These are phyloP conservation scores for Larix kaempferi DNA, from an alignment of 75 land plant species.

Conservation along the genomic window DNA sequence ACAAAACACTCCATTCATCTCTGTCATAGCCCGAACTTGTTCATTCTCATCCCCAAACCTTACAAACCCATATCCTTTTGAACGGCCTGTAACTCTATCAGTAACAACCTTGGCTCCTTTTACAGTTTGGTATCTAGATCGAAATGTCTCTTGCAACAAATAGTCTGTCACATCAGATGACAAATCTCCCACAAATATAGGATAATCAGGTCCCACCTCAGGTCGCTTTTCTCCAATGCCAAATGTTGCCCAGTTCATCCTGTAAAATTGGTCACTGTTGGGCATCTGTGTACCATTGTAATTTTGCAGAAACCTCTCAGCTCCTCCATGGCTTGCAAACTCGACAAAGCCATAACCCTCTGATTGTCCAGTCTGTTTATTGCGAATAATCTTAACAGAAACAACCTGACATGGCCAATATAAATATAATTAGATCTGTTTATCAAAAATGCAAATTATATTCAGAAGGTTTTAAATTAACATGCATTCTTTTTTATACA, in stretches of 20 bases:
- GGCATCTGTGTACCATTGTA: conserved; percentile 90
- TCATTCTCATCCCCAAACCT: conserved; percentile 89
- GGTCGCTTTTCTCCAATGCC: conserved; percentile 74
- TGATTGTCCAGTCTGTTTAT: conserved; percentile 76
- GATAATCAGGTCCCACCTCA: conserved; percentile 71
- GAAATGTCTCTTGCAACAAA: conserved; percentile 82
- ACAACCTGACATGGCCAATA: conserved; percentile 37
- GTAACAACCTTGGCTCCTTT: conserved; percentile 96
- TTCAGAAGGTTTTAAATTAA: too few relatives aligned
- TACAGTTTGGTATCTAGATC: conserved; percentile 62
- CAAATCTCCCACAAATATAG: conserved; percentile 95
- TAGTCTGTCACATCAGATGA: conserved; percentile 94
- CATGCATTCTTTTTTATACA: too few relatives aligned
- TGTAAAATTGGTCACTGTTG: conserved; percentile 63
- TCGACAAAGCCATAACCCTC: conserved; percentile 97
- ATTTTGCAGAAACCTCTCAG: conserved; percentile 71
- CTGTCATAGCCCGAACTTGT: conserved; percentile 81
- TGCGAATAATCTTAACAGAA: conserved; percentile 80
- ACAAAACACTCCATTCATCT: conserved; percentile 87
- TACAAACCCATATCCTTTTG: conserved; percentile 98
- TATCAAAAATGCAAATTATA: too few relatives aligned
- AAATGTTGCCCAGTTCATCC: conserved; percentile 93
- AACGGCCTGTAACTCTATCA: conserved; percentile 82
- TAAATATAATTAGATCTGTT: too few relatives aligned
- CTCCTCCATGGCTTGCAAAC: conserved; percentile 69